These are phyloP conservation scores for Pythium scleroteichum DNA, from an alignment of 352 stramenopile genomes.

Conservation along the genomic window DNA sequence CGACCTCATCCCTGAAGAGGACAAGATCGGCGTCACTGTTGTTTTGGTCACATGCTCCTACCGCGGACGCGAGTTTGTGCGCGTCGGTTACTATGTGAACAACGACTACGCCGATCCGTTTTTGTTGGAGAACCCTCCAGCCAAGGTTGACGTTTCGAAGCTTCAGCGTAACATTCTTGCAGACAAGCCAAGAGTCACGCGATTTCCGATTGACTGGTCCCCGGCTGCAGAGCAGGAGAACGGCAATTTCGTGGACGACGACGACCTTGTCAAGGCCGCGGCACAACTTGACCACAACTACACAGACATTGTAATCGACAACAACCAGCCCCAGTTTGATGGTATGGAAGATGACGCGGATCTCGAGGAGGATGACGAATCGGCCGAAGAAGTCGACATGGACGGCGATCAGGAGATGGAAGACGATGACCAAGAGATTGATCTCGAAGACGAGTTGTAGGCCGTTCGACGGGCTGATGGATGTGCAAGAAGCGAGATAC, in stretches of 20 bases:
- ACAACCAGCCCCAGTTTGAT: slow-evolving; percentile 41
- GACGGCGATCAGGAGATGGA: slow-evolving; percentile 73
- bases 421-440: slow-evolving; percentile 68
- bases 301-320: slow-evolving; percentile 87
- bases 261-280: slow-evolving; percentile 85
- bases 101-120: slow-evolving; percentile 97
- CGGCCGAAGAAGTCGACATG: slow-evolving; percentile 55
- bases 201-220: slow-evolving; percentile 97
- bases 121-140: slow-evolving; percentile 79
- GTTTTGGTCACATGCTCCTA: slow-evolving; percentile 98
- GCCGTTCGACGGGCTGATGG: neutral
- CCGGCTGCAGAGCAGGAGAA: slow-evolving; percentile 40
- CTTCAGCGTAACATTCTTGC: slow-evolving; percentile 96
- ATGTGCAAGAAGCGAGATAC: slow-evolving; percentile 18
- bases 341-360: slow-evolving; percentile 65
- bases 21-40: slow-evolving; percentile 99
- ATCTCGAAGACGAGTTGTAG: slow-evolving; percentile 41
- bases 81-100: slow-evolving; percentile 98
- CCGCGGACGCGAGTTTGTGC: slow-evolving; percentile 96
- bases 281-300: slow-evolving; percentile 87
- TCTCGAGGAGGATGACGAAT: slow-evolving; percentile 55
- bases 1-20: slow-evolving; percentile 91
- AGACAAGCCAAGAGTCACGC: slow-evolving; percentile 95
- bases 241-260: slow-evolving; percentile 77
- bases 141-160: slow-evolving; percentile 88